Evolutionary conservation across 2,329 filamentous ascomycete species (phyloP).

Genomic region (Endoconidiophora laricicola): DNA sequence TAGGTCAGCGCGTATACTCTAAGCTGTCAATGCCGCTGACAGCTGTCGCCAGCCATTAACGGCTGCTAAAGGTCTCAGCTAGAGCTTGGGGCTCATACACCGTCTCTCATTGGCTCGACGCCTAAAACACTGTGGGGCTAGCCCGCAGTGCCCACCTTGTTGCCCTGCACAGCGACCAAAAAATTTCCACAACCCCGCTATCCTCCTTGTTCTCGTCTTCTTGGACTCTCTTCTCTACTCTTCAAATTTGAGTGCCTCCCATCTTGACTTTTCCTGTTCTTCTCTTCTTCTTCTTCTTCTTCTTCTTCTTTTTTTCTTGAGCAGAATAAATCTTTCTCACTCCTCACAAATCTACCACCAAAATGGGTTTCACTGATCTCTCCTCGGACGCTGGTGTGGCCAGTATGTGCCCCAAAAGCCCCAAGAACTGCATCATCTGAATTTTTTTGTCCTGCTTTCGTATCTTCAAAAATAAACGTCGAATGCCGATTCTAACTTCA

Average conservation of each 20-base stretch:
- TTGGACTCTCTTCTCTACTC: constrained; percentile 12
- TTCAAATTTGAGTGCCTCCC: constrained; percentile 16
- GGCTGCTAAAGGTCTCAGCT: background rate
- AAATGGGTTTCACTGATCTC: constrained; percentile 56
- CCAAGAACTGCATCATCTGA: constrained; percentile 14
- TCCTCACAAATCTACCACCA: constrained; percentile 21
- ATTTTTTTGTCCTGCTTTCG: constrained; percentile 11
- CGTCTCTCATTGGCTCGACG: constrained; percentile 2
- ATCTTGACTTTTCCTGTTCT: constrained; percentile 15
- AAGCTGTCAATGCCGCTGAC: background rate
- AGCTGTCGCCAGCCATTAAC: background rate
- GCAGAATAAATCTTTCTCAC: constrained; percentile 14
- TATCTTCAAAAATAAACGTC: constrained; percentile 9
- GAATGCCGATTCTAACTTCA: constrained; percentile 15
- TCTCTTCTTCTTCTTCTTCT: constrained; percentile 15
- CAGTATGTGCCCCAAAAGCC: constrained; percentile 21
- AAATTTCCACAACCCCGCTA: constrained; percentile 21
- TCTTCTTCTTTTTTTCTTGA: constrained; percentile 12
- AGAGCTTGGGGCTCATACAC: background rate
- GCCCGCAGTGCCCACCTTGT: constrained; percentile 9
- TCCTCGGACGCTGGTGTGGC: constrained; percentile 45
- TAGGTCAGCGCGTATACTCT: background rate
- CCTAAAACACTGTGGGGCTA: constrained; percentile 8
- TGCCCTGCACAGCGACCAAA: constrained; percentile 10
- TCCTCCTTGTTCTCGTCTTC: constrained; percentile 14